phyloP scores from a whole-genome alignment of 305 asterid species.

The Euphrasia arctica region DNA sequence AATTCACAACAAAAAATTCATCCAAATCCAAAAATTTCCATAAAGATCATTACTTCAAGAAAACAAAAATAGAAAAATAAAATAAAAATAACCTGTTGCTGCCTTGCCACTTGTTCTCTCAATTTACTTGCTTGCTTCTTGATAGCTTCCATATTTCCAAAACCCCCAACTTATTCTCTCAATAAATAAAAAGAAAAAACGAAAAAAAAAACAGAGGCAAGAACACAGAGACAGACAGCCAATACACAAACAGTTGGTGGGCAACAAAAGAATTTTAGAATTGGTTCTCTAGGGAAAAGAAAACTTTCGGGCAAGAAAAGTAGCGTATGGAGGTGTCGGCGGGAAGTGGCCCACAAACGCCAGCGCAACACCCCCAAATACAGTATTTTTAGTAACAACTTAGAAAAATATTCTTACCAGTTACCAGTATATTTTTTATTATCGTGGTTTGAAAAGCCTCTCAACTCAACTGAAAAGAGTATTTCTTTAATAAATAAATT shows the following conservation, averaged over 20 bases:
- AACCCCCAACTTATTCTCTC: constrained; percentile 20
- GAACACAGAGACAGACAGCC: neutral
- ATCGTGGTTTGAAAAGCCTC: too few species aligned
- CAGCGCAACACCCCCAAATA: neutral
- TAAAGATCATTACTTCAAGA: neutral
- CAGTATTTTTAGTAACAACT: too few species aligned
- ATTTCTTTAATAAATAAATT: too few species aligned
- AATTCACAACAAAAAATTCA: constrained; percentile 13
- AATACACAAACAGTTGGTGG: constrained; percentile 3
- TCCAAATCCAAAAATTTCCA: constrained; percentile 19
- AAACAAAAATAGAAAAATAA: neutral
- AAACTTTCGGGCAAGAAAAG: constrained; percentile 20
- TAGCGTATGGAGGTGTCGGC: constrained; percentile 32
- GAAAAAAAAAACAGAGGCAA: constrained; percentile 9
- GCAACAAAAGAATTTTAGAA: neutral
- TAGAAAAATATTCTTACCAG: too few species aligned
- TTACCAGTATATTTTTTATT: too few species aligned
- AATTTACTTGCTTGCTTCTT: constrained; percentile 90
- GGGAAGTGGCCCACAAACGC: constrained; percentile 30
- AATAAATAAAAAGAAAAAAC: constrained; percentile 12
- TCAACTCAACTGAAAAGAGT: too few species aligned
- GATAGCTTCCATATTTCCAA: constrained; percentile 47
- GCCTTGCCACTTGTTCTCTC: constrained; percentile 93
- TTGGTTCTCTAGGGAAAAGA: constrained; percentile 4
- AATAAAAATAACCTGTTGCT: constrained; percentile 65